A percentile compares a stretch with the other conserved stretches of the same genome.
phyloP scores from a whole-genome alignment of 352 stramenopile genomes.

The Globisporangium parvum region DNA sequence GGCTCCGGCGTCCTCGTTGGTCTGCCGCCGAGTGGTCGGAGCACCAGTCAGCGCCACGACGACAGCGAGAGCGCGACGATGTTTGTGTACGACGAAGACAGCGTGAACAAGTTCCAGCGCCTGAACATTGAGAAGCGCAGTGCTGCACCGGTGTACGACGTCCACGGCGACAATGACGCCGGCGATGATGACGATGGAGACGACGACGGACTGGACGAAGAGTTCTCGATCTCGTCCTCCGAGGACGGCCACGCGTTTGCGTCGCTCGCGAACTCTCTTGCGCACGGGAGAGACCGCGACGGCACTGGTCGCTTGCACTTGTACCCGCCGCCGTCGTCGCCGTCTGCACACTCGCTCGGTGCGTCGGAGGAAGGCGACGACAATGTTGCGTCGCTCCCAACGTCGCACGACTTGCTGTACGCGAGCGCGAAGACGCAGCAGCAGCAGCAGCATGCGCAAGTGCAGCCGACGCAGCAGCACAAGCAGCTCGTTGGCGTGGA shows the following conservation, averaged over 20 bases:
- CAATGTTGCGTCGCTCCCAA: slow-evolving; percentile 12
- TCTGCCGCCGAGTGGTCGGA: neutral
- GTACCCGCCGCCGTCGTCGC: slow-evolving; percentile 3
- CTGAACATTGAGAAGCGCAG: slow-evolving; percentile 14
- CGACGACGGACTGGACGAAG: slow-evolving; percentile 6
- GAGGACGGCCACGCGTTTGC: slow-evolving; percentile 6
- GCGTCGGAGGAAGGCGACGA: slow-evolving; percentile 7
- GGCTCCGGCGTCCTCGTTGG: neutral
- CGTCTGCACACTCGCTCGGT: slow-evolving; percentile 6
- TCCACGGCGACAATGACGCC: slow-evolving; percentile 2
- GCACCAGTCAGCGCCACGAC: neutral
- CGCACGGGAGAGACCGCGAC: slow-evolving; percentile 1
- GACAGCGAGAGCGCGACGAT: slow-evolving; percentile 26
- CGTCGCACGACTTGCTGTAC: slow-evolving; percentile 2
- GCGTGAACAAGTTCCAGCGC: slow-evolving; percentile 28
- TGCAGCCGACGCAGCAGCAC: slow-evolving; percentile 2
- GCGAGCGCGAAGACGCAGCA: slow-evolving; percentile 5
- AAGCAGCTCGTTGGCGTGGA: slow-evolving; percentile 11
- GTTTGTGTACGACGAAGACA: slow-evolving; percentile 45
- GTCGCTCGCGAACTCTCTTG: slow-evolving; percentile 3
- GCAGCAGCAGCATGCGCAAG: neutral
- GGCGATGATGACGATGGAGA: slow-evolving; percentile 1
- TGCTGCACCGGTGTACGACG: neutral
- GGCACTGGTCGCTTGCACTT: neutral
- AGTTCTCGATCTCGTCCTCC: slow-evolving; percentile 11